These are phyloP conservation scores for Gymnopus androsaceus DNA, from an alignment of 1,284 basidiomycete species.

Conservation along the genomic window DNA sequence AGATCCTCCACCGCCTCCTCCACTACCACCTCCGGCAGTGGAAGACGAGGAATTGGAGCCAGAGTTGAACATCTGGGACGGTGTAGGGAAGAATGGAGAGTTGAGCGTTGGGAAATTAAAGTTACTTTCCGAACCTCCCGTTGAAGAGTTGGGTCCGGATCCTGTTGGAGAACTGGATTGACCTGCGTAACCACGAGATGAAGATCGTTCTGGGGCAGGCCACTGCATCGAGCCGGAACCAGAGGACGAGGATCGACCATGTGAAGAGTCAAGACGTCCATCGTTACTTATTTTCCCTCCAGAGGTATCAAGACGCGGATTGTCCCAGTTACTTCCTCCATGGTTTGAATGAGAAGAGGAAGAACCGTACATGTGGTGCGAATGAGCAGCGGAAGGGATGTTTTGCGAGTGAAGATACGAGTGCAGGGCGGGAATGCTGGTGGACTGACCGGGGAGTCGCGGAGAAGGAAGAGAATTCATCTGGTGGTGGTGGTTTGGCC, in stretches of 20 bases:
- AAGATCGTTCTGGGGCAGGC: slow-evolving; percentile 6
- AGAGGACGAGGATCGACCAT: neutral
- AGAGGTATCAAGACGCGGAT: slow-evolving; percentile 1
- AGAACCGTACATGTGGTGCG: slow-evolving; percentile 4
- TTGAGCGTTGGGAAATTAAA: slow-evolving; percentile 14
- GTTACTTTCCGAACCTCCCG: neutral
- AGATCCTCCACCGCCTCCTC: neutral
- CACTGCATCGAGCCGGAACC: slow-evolving; percentile 8
- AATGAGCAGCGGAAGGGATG: slow-evolving; percentile 3
- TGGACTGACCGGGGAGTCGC: slow-evolving; percentile 1
- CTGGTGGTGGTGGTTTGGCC: neutral
- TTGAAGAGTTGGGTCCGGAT: neutral
- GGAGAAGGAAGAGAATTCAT: slow-evolving; percentile 1
- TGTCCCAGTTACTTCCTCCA: neutral
- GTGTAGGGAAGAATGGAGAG: slow-evolving; percentile 10
- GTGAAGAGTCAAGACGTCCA: neutral
- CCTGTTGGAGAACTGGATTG: slow-evolving; percentile 3
- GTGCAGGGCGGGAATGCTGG: slow-evolving; percentile 2
- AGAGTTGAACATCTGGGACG: slow-evolving; percentile 1
- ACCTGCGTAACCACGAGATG: slow-evolving; percentile 3
- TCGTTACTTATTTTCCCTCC: neutral
- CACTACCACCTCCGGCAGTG: neutral
- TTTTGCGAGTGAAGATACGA: slow-evolving; percentile 8
- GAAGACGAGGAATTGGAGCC: neutral
- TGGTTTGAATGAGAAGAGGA: slow-evolving; percentile 2